Evolutionary conservation across 768 basidiomycete genomes (phyloP), one percentile per base, ranked within the genome.

Genomic region (Hirschioporus abietinus): DNA sequence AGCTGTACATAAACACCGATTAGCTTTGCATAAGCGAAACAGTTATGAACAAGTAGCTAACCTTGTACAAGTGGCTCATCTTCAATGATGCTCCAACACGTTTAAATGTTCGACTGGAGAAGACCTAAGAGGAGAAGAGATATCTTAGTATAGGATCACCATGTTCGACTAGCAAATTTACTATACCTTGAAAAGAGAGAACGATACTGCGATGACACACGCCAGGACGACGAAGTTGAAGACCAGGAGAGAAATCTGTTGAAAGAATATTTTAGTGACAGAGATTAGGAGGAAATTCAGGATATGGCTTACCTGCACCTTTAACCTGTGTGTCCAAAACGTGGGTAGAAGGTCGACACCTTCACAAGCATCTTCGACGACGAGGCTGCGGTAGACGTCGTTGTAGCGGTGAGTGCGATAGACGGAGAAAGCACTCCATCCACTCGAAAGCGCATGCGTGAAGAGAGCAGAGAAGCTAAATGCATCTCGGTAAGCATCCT

Each of bases 391-490:
- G 68, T 83, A 85, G 1, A 75, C 70, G 0, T 58, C n/a, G 60
- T 74, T 72, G 35, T 81, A 73, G 23, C 66, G 69, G n/a, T 69
- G 67, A 8, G 79, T 78, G 8, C 74, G 77, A 12, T 66, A 59
- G 27, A 86, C 69, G 17, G 82, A 77, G 67, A 78, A 85, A 15
- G 74, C 76, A 4, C 82, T 75, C 85, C 85, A 87, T 8, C 69
- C 79, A 6, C 82, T 80, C 6, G 78, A 79, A 8, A 86, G 72
- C 24, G 78, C 70, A 67, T 85, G 84, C 4, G 82, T 83, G 25
- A 76, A 76, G 10, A 86, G 67, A 1, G 80, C 78, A 34, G 84
- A 81, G 26, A 85, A 72, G 2, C 86, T 86, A 58, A 25, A 42
- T 26, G 26, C 15, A 26, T 58, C 15, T 7, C n/a, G n/a, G 9